Percentiles rank a stretch among this genome's conserved stretches.
Evolutionary conservation across 2,329 filamentous ascomycete species (phyloP).

Genomic region (Pseudogymnoascus sp.): DNA sequence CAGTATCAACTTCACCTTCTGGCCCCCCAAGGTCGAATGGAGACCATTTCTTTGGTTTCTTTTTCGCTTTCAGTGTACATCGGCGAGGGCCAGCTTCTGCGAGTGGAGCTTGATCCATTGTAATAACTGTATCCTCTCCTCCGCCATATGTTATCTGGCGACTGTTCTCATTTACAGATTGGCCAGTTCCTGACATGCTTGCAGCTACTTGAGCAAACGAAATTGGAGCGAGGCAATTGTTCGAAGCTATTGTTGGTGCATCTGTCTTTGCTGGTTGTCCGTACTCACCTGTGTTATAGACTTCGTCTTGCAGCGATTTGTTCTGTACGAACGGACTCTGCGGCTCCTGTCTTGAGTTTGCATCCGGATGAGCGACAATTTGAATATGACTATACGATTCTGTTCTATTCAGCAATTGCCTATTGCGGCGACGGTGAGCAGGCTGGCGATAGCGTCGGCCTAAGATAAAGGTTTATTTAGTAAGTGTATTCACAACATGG

Average conservation of each 20-base stretch:
- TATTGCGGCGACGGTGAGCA: not conserved
- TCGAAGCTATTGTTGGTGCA: not conserved
- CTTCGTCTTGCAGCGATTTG: constrained; percentile 3
- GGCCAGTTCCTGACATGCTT: not conserved
- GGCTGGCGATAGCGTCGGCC: not conserved
- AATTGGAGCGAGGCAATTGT: not conserved
- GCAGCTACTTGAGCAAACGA: constrained; percentile 6
- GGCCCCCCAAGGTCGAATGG: not conserved
- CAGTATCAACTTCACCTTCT: constrained; percentile 4
- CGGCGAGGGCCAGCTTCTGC: not conserved
- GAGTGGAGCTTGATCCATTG: not conserved
- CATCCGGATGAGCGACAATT: not conserved
- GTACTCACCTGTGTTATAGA: not conserved
- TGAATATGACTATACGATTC: constrained; percentile 6
- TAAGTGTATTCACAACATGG: not conserved
- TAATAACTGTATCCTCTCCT: not conserved
- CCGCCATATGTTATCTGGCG: not conserved
- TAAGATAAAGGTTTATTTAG: not conserved
- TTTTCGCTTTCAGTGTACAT: not conserved
- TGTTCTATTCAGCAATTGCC: not conserved
- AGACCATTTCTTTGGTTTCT: constrained; percentile 4
- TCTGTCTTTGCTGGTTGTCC: not conserved
- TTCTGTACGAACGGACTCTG: not conserved
- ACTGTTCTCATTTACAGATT: not conserved
- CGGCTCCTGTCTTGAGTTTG: not conserved